Evolutionary conservation across 1,139 yeast species (phyloP).

Genomic region (Saccharomycopsis phalli): DNA sequence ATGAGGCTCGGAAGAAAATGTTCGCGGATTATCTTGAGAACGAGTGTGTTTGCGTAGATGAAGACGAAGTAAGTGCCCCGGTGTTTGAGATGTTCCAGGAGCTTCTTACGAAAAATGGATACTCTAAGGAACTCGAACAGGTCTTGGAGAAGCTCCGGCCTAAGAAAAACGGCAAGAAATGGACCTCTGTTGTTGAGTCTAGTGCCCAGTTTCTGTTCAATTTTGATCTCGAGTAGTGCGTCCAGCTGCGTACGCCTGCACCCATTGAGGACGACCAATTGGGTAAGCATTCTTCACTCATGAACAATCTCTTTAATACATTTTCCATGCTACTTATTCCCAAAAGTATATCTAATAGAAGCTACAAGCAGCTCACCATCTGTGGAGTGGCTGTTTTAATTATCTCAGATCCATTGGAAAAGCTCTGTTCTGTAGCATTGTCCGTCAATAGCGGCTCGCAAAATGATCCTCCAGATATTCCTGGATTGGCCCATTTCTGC

Average conservation of each 20-base stretch:
- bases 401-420: constrained; percentile 48
- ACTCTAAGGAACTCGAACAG: constrained; percentile 27
- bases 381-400: constrained; percentile 47
- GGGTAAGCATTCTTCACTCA: no score
- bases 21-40: constrained; percentile 31
- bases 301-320: no score
- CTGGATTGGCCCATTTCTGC: constrained; percentile 67
- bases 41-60: constrained; percentile 24
- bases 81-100: constrained; percentile 49
- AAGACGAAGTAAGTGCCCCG: constrained; percentile 34
- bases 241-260: background rate
- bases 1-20: constrained; percentile 21
- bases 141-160: constrained; percentile 30
- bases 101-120: constrained; percentile 33
- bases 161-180: constrained; percentile 11
- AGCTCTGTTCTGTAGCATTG: constrained; percentile 38
- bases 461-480: constrained; percentile 44
- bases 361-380: constrained; percentile 37
- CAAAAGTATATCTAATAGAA: constrained; percentile 26
- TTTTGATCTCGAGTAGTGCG: constrained; percentile 2
- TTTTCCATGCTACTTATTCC: constrained; percentile 7
- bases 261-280: background rate
- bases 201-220: constrained; percentile 6
- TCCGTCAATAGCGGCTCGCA: constrained; percentile 57
- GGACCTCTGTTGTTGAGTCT: background rate